phyloP scores from a whole-genome alignment of 441 rosid species.

The Brassica balearica region DNA sequence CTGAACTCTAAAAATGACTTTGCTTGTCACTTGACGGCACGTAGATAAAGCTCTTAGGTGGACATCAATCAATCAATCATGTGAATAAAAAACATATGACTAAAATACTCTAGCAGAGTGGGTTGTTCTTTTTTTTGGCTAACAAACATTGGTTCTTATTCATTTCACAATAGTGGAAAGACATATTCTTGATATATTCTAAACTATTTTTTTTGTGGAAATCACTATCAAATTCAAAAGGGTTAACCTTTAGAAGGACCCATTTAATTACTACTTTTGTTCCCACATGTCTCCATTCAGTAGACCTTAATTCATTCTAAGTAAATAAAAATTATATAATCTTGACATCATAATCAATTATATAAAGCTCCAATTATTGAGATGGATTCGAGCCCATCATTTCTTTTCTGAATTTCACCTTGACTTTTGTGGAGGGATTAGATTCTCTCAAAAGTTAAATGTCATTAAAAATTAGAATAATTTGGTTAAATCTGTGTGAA shows the following conservation, averaged over 20 bases:
- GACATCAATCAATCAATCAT: constrained; percentile 24
- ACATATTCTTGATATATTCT: background rate
- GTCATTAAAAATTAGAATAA: background rate
- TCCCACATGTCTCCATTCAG: constrained; percentile 21
- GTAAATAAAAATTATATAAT: constrained; percentile 1
- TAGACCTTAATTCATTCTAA: constrained; percentile 2
- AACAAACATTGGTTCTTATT: constrained; percentile 6
- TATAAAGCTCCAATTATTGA: constrained; percentile 38
- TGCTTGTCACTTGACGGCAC: constrained; percentile 3
- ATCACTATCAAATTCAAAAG: constrained; percentile 16
- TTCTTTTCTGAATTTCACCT: constrained; percentile 1
- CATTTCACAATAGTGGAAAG: background rate
- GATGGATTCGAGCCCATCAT: constrained; percentile 42
- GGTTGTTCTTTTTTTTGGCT: background rate
- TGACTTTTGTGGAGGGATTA: constrained; percentile 22
- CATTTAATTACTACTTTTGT: constrained; percentile 24
- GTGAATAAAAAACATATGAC: constrained; percentile 28
- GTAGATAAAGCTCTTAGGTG: constrained; percentile 13
- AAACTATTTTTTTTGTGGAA: background rate
- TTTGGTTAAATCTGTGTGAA: constrained; percentile 15
- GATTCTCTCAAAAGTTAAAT: constrained; percentile 35
- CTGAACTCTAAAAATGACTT: no score
- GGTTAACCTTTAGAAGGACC: constrained; percentile 33
- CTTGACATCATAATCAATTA: constrained; percentile 25
- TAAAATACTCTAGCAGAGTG: constrained; percentile 22